A percentile compares a stretch with the other conserved stretches of the same genome.
Evolutionary conservation across 768 basidiomycete genomes (phyloP).

Genomic region (Boletus sp.): DNA sequence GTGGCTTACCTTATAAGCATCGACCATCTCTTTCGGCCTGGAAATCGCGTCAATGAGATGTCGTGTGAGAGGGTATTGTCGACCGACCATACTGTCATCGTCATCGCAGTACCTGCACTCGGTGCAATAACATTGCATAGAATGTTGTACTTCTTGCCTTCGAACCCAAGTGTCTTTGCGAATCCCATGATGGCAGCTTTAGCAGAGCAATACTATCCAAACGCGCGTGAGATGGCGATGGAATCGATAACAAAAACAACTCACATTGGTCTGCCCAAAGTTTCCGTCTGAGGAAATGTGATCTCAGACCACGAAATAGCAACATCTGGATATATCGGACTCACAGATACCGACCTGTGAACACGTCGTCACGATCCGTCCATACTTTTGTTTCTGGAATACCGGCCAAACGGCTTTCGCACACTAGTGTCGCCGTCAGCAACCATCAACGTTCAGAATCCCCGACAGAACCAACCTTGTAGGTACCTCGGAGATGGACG

Average conservation of each 20-base stretch:
- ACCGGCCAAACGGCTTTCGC: slow-evolving; percentile 94
- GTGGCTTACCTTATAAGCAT: slow-evolving; percentile 73
- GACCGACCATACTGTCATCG: slow-evolving; percentile 66
- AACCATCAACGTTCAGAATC: neutral
- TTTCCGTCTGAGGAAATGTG: slow-evolving; percentile 68
- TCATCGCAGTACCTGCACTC: slow-evolving; percentile 90
- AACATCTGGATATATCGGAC: slow-evolving; percentile 28
- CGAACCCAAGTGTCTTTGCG: slow-evolving; percentile 86
- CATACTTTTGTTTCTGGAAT: slow-evolving; percentile 96
- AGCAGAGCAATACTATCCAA: slow-evolving; percentile 76
- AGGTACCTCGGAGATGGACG: slow-evolving; percentile 89
- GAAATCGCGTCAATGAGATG: neutral
- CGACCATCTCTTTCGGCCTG: slow-evolving; percentile 82
- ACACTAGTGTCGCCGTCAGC: slow-evolving; percentile 50
- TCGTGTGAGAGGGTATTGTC: slow-evolving; percentile 13
- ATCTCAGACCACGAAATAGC: neutral
- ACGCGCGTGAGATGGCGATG: neutral
- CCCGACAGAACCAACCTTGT: slow-evolving; percentile 52
- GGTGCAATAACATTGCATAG: slow-evolving; percentile 86
- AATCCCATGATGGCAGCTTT: slow-evolving; percentile 91
- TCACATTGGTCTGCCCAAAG: slow-evolving; percentile 89
- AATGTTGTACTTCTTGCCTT: slow-evolving; percentile 91
- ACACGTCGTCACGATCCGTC: slow-evolving; percentile 91
- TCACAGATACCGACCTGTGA: slow-evolving; percentile 91
- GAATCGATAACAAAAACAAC: slow-evolving; percentile 9